Evolutionary conservation across 129 eudicot genomes (phyloP).

Genomic region (Daucus carota): DH1_v3.0 NC_030383.2:58424001-58424500

Average conservation of each 20-base stretch:
- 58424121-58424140: conserved; percentile 3
- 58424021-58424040: not conserved
- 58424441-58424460: not conserved
- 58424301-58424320: not conserved
- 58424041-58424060: conserved; percentile 1
- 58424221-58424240: not conserved
- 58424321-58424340: not conserved
- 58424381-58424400: not conserved
- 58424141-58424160: not conserved
- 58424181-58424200: not conserved
- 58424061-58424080: not conserved
- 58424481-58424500: conserved; percentile 40
- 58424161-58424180: not conserved
- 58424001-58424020: not conserved
- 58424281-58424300: not conserved
- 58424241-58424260: not conserved
- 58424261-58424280: not conserved
- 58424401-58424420: conserved; percentile 4
- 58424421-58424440: conserved; percentile 1
- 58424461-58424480: not conserved
- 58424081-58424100: conserved; percentile 3
- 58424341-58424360: not conserved
- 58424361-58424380: not conserved
- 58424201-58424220: not conserved
- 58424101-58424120: conserved; percentile 6